Percentiles rank a stretch among this genome's conserved stretches.
These are phyloP conservation scores for Annulohypoxylon maeteangense DNA, from an alignment of 495 filamentous ascomycete species.

Conservation along the genomic window DNA sequence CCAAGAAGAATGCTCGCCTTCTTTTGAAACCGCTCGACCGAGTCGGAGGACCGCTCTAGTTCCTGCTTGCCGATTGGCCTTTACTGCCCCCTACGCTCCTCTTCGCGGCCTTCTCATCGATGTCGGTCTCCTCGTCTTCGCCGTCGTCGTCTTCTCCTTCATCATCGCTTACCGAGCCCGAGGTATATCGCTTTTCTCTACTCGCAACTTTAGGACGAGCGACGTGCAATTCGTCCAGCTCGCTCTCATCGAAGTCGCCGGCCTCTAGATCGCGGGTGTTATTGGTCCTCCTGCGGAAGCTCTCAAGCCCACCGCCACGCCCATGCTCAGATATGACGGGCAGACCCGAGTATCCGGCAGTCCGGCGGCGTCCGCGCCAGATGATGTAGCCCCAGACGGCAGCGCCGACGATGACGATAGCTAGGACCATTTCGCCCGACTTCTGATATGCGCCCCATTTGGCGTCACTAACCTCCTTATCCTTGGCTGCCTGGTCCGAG, in stretches of 20 bases:
- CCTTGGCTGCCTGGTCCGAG: constrained; percentile 75
- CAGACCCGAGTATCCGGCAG: constrained; percentile 65
- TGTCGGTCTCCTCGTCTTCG: background rate
- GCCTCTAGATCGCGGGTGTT: constrained; percentile 74
- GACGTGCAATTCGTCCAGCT: constrained; percentile 79
- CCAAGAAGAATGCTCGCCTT: constrained; percentile 26
- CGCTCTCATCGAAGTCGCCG: constrained; percentile 88
- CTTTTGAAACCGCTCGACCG: constrained; percentile 13
- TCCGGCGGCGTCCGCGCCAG: constrained; percentile 76
- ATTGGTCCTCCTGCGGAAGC: constrained; percentile 58
- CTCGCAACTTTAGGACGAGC: constrained; percentile 55
- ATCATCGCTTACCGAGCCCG: constrained; percentile 68
- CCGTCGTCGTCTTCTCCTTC: constrained; percentile 48
- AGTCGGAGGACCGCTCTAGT: constrained; percentile 19
- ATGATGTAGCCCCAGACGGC: constrained; percentile 85
- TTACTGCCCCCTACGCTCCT: constrained; percentile 6
- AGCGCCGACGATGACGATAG: constrained; percentile 84
- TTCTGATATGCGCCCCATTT: constrained; percentile 94
- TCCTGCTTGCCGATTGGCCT: constrained; percentile 31
- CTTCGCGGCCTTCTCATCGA: constrained; percentile 7
- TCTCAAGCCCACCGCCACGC: constrained; percentile 54
- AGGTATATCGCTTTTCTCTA: constrained; percentile 61
- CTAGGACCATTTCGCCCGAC: constrained; percentile 88
- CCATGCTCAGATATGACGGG: constrained; percentile 41
- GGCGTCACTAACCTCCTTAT: constrained; percentile 79